Conservation (phyloP, 768 basidiomycete species). For the Serendipita indica region DNA sequence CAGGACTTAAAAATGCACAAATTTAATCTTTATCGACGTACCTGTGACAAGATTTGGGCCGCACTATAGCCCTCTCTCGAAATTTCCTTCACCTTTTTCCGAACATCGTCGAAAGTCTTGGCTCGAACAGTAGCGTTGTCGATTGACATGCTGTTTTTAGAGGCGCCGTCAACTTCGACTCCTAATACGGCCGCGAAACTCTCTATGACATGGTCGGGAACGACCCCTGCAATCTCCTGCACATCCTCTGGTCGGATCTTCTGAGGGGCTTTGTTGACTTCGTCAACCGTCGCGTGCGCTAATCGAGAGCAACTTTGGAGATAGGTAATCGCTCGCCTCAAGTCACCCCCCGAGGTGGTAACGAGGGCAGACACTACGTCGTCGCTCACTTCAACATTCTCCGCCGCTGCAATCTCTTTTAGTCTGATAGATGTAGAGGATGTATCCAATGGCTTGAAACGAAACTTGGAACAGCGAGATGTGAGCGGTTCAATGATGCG, state of each 20-base stretch:
- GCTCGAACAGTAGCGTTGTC: slow-evolving; percentile 24
- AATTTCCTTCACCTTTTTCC: slow-evolving; percentile 55
- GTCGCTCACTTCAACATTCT: slow-evolving; percentile 39
- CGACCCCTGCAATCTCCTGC: slow-evolving; percentile 94
- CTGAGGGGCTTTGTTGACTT: slow-evolving; percentile 44
- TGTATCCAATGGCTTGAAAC: slow-evolving; percentile 84
- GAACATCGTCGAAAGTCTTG: slow-evolving; percentile 44
- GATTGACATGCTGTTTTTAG: slow-evolving; percentile 28
- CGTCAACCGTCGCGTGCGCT: slow-evolving; percentile 37
- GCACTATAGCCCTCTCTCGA: slow-evolving; percentile 88
- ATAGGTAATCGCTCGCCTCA: slow-evolving; percentile 94
- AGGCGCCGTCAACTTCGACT: slow-evolving; percentile 36
- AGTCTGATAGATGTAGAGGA: slow-evolving; percentile 61
- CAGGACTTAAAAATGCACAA: neutral
- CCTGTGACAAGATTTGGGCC: slow-evolving; percentile 77
- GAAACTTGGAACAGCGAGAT: slow-evolving; percentile 98
- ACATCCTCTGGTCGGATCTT: slow-evolving; percentile 65
- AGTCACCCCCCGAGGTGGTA: slow-evolving; percentile 72
- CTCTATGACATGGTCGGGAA: slow-evolving; percentile 58
- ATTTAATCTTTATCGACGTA: slow-evolving; percentile 28
- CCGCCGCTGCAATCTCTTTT: slow-evolving; percentile 61
- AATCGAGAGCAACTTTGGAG: slow-evolving; percentile 90
- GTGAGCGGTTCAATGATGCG: slow-evolving; percentile 97
- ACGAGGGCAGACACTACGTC: slow-evolving; percentile 59
- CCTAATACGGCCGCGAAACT: slow-evolving; percentile 59